Evolutionary conservation across 805 yeast species (phyloP).

Genomic region (Sporopachydermia lactativora): DNA sequence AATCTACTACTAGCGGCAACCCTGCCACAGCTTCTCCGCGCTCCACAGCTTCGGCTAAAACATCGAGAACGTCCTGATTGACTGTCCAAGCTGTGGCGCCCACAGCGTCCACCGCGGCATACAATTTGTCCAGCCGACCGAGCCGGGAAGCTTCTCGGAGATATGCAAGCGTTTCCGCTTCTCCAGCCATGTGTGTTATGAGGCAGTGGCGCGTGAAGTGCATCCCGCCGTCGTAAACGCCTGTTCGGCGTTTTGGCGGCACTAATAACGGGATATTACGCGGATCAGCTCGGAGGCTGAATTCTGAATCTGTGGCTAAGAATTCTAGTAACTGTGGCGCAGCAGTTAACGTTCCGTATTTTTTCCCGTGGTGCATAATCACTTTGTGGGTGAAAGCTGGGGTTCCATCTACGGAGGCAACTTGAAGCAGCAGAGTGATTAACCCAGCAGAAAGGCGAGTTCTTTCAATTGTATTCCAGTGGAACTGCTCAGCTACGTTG

Average conservation of each 20-base stretch:
- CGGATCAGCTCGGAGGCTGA: background rate
- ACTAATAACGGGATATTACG: background rate
- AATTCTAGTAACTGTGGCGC: background rate
- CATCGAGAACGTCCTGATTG: constrained; percentile 42
- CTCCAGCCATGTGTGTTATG: background rate
- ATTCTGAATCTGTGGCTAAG: background rate
- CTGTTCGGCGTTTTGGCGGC: background rate
- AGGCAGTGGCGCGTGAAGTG: background rate
- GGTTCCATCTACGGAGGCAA: background rate
- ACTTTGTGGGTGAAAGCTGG: background rate
- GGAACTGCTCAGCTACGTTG: no score
- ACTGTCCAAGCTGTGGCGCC: constrained; percentile 76
- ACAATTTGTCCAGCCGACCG: constrained; percentile 38
- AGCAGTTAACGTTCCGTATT: background rate
- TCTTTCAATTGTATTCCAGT: background rate
- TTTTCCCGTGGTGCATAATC: background rate
- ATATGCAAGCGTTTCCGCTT: background rate
- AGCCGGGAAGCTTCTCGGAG: background rate
- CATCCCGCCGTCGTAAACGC: background rate
- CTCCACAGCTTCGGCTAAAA: constrained; percentile 61
- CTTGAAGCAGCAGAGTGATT: background rate
- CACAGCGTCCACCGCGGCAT: constrained; percentile 53
- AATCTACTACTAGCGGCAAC: constrained; percentile 30
- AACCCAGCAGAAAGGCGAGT: background rate
- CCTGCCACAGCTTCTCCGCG: constrained; percentile 48